phyloP scores from a whole-genome alignment of 495 filamentous ascomycete species.

The Aspergillus avenaceus region DNA sequence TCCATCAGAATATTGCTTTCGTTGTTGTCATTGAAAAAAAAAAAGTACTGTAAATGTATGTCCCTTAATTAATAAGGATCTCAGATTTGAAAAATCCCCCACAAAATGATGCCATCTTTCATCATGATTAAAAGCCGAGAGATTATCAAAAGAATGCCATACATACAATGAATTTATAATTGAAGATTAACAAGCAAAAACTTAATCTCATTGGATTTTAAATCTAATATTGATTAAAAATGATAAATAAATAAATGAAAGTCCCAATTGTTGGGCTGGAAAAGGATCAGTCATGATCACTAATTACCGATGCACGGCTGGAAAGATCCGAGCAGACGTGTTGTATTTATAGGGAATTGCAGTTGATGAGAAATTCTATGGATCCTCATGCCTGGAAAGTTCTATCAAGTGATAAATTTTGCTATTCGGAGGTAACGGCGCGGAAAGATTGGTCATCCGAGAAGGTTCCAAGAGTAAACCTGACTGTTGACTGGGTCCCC shows the following conservation, averaged over 20 bases:
- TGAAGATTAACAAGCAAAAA: too few relatives aligned
- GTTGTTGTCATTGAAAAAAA: too few relatives aligned
- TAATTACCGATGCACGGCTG: neutral
- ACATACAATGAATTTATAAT: too few relatives aligned
- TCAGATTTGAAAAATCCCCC: too few relatives aligned
- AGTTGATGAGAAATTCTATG: neutral
- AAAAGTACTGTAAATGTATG: too few relatives aligned
- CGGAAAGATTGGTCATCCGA: constrained; percentile 20
- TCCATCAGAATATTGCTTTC: too few relatives aligned
- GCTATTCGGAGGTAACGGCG: constrained; percentile 2
- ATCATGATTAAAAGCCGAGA: too few relatives aligned
- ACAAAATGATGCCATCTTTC: too few relatives aligned
- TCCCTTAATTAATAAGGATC: too few relatives aligned
- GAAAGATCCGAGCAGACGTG: neutral
- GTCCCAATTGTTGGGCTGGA: neutral
- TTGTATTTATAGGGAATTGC: neutral
- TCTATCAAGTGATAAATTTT: neutral
- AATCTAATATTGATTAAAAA: neutral
- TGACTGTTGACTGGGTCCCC: neutral
- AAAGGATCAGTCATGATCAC: neutral
- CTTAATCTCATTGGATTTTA: neutral
- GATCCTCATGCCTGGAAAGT: constrained; percentile 3
- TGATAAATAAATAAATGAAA: neutral
- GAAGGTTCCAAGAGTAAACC: neutral
- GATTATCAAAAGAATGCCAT: too few relatives aligned